Conservation (phyloP, 306 rosid genomes). For the Malus orientalis region DNA sequence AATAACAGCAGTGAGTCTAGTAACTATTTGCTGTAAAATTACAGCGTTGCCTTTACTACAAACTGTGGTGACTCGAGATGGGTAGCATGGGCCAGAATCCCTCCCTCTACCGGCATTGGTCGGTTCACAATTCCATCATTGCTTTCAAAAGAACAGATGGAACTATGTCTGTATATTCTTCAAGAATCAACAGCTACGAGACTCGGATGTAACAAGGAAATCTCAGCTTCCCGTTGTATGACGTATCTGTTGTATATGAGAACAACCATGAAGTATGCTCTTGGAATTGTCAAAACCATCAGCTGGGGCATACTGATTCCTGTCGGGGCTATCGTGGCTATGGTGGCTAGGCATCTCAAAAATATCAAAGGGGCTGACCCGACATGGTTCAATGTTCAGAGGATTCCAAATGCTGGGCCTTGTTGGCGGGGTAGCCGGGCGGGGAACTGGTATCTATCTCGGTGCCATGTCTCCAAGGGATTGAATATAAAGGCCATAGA, state of each 20-base stretch:
- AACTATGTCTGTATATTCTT: too few species aligned
- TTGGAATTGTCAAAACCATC: too few species aligned
- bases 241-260: not conserved
- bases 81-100: not conserved
- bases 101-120: not conserved
- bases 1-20: too few species aligned
- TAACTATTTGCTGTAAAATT: too few species aligned
- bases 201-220: not conserved
- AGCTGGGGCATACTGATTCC: too few species aligned
- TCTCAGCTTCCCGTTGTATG: not conserved
- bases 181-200: not conserved
- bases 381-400: not conserved
- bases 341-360: not conserved
- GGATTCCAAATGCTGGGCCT: not conserved
- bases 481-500: not conserved
- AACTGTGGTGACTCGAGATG: not conserved
- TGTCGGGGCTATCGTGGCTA: too few species aligned
- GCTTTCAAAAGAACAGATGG: too few species aligned
- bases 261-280: not conserved
- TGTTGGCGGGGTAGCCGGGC: not conserved
- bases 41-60: not conserved
- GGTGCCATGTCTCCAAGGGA: not conserved
- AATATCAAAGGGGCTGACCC: not conserved
- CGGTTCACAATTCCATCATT: too few species aligned
- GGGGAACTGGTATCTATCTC: not conserved